phyloP scores from a whole-genome alignment of 2,329 filamentous ascomycete genomes.

The Stemphylium lycopersici region DNA sequence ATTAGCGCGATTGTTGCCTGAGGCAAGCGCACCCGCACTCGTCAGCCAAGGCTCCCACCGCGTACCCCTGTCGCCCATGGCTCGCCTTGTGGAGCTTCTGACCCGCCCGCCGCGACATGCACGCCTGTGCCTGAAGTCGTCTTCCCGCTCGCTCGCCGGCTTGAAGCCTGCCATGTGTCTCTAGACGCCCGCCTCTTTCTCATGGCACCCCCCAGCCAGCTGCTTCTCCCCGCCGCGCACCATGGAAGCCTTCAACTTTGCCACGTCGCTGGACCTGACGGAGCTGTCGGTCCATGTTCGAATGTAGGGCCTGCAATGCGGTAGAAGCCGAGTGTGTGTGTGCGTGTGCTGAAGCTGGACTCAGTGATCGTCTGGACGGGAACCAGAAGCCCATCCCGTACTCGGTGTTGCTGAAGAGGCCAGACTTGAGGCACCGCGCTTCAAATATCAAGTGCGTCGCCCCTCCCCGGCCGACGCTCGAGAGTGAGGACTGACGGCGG shows the following conservation, averaged over 20 bases:
- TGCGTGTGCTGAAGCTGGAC: conserved; percentile 27
- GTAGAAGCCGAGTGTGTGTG: background rate
- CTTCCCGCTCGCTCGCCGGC: background rate
- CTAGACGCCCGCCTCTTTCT: conserved; percentile 1
- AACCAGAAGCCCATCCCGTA: conserved; percentile 75
- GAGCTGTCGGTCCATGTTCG: conserved; percentile 68
- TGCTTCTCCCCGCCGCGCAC: conserved; percentile 28
- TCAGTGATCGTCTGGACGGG: conserved; percentile 76
- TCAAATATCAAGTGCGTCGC: conserved; percentile 74
- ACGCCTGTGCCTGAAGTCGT: background rate
- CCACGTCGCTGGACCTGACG: conserved; percentile 82
- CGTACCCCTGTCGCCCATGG: conserved; percentile 23
- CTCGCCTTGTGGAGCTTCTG: conserved; percentile 10
- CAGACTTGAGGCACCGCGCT: conserved; percentile 83
- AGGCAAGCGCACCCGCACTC: conserved; percentile 22
- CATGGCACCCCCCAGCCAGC: conserved; percentile 35
- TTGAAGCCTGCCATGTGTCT: conserved; percentile 4
- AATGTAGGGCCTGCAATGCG: conserved; percentile 57
- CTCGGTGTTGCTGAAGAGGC: conserved; percentile 77
- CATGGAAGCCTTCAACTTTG: conserved; percentile 98
- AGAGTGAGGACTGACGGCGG: conserved; percentile 5
- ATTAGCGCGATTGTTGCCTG: conserved; percentile 24
- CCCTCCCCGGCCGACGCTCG: background rate
- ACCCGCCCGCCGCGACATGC: conserved; percentile 1
- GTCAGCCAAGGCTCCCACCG: conserved; percentile 32